Conservation (phyloP, 805 yeast species). For the Starmerella cellae region DNA sequence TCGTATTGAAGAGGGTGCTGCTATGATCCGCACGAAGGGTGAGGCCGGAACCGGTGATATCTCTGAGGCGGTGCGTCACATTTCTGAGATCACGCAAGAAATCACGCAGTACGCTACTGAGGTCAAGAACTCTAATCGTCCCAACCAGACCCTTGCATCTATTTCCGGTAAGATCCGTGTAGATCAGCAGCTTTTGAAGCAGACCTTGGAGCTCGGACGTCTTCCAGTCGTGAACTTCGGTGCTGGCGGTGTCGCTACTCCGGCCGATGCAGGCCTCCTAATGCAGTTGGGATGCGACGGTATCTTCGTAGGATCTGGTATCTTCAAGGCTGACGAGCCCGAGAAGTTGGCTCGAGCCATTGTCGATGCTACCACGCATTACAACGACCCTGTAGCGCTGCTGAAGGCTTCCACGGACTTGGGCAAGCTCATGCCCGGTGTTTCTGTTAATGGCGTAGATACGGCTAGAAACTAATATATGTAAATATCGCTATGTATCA, state of each 20-base stretch:
- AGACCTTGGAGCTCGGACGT: slow-evolving; percentile 40
- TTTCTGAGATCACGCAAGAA: slow-evolving; percentile 45
- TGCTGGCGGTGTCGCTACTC: slow-evolving; percentile 82
- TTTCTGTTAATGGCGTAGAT: slow-evolving; percentile 33
- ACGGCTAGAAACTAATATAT: neutral
- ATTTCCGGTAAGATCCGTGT: slow-evolving; percentile 50
- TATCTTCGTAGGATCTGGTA: slow-evolving; percentile 67
- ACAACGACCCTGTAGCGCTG: slow-evolving; percentile 44
- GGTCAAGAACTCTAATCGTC: slow-evolving; percentile 3
- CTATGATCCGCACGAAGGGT: slow-evolving; percentile 77
- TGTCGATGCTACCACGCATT: slow-evolving; percentile 65
- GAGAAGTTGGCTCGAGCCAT: slow-evolving; percentile 63
- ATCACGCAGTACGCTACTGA: slow-evolving; percentile 34
- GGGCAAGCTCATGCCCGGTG: slow-evolving; percentile 68
- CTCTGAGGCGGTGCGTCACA: slow-evolving; percentile 68
- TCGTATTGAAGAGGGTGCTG: slow-evolving; percentile 70
- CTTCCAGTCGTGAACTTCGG: slow-evolving; percentile 77
- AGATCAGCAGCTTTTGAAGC: slow-evolving; percentile 39
- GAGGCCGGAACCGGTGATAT: slow-evolving; percentile 86
- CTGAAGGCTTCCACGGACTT: slow-evolving; percentile 55
- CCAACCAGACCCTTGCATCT: slow-evolving; percentile 26
- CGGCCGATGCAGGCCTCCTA: slow-evolving; percentile 74
- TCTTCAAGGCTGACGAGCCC: slow-evolving; percentile 62
- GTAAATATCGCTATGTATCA: neutral
- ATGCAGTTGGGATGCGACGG: slow-evolving; percentile 76